phyloP scores from a whole-genome alignment of 176 grass and related monocot genomes.

The Lolium rigidum region DNA sequence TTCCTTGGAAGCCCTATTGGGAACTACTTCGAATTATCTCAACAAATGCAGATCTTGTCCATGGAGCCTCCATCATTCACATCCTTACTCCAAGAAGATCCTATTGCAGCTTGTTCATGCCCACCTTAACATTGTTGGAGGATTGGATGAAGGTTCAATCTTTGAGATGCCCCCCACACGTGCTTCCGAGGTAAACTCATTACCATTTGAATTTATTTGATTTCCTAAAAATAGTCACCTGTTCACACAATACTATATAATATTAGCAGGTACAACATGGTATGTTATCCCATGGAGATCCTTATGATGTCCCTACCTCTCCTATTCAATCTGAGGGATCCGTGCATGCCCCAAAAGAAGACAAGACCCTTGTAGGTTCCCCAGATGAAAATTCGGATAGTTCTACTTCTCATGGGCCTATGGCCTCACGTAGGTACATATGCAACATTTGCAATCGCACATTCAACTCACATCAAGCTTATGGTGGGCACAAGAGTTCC shows the following conservation, averaged over 20 bases:
- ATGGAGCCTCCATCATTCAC: background rate
- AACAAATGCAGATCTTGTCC: background rate
- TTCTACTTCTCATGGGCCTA: background rate
- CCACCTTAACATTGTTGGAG: background rate
- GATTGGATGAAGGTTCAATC: background rate
- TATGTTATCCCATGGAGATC: background rate
- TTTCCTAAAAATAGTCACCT: background rate
- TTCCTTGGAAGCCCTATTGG: conserved; percentile 3
- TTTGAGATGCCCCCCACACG: background rate
- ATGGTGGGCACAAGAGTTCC: conserved; percentile 43
- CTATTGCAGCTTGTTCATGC: conserved; percentile 6
- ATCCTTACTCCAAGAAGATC: conserved; percentile 29
- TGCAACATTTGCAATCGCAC: background rate
- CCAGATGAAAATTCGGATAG: background rate
- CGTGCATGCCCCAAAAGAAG: background rate
- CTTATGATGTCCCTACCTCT: background rate
- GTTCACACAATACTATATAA: background rate
- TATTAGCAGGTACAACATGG: background rate
- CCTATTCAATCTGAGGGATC: background rate
- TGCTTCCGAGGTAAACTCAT: background rate
- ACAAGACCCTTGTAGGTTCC: background rate
- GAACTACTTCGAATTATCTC: background rate
- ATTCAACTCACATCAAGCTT: conserved; percentile 21
- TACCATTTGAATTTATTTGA: background rate
- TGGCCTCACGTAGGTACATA: background rate